phyloP scores from a whole-genome alignment of 768 basidiomycete species.

The Tylopilus felleus region DNA sequence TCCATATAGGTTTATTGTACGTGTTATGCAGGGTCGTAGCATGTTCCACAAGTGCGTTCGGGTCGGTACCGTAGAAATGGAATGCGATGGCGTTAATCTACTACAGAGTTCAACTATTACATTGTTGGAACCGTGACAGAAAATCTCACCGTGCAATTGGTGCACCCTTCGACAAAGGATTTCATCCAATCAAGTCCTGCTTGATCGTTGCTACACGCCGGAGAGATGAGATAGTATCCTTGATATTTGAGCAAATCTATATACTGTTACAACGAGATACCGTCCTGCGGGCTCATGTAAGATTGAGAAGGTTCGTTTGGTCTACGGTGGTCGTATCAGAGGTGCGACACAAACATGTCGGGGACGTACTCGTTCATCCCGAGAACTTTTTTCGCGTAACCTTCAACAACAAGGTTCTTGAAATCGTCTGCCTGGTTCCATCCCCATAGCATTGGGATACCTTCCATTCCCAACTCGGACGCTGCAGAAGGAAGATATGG shows the following conservation, averaged over 20 bases:
- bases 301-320: conserved; percentile 68
- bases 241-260: conserved; percentile 55
- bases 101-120: neutral
- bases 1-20: conserved; percentile 47
- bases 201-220: conserved; percentile 65
- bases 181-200: conserved; percentile 66
- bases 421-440: conserved; percentile 48
- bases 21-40: conserved; percentile 45
- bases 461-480: conserved; percentile 47
- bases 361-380: conserved; percentile 76
- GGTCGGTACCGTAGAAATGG: conserved; percentile 68
- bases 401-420: conserved; percentile 40
- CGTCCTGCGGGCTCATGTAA: conserved; percentile 53
- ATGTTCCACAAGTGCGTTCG: conserved; percentile 50
- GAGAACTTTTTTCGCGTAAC: conserved; percentile 55
- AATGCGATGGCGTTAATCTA: conserved; percentile 61
- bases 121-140: neutral
- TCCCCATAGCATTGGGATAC: conserved; percentile 75
- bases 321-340: conserved; percentile 36
- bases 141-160: conserved; percentile 48
- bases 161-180: conserved; percentile 52
- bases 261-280: conserved; percentile 54
- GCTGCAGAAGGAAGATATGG: conserved; percentile 43
- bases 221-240: conserved; percentile 64
- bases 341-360: neutral